These are phyloP conservation scores for Stevia rebaudiana DNA, from an alignment of 140 eudicot genomes.

Conservation along the genomic window DNA sequence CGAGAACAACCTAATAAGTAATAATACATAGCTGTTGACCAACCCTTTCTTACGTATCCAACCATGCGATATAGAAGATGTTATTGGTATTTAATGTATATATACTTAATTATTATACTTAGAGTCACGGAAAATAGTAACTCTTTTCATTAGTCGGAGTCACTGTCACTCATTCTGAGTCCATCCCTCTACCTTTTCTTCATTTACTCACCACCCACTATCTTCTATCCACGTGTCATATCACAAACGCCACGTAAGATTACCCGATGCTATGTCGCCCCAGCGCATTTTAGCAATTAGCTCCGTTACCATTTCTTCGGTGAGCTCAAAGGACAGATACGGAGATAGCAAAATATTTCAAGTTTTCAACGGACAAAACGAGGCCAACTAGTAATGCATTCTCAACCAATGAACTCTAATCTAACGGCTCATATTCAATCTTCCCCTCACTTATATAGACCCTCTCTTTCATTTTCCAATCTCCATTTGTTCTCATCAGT, in stretches of 20 bases:
- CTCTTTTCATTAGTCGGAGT: too few species aligned
- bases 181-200: background rate
- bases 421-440: constrained; percentile 26
- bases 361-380: constrained; percentile 41
- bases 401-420: constrained; percentile 23
- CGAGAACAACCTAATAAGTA: too few species aligned
- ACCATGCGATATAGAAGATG: too few species aligned
- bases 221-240: constrained; percentile 21
- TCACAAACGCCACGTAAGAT: constrained; percentile 12
- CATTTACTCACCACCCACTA: background rate
- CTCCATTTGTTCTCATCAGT: too few species aligned
- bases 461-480: too few species aligned
- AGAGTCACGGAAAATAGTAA: too few species aligned
- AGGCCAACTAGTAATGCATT: constrained; percentile 21
- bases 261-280: background rate
- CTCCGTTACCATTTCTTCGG: background rate
- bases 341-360: constrained; percentile 23
- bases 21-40: too few species aligned
- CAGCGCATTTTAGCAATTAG: constrained; percentile 6
- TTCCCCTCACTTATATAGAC: too few species aligned
- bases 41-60: too few species aligned
- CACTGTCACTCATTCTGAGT: too few species aligned
- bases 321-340: constrained; percentile 28
- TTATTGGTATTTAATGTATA: too few species aligned
- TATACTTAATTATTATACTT: too few species aligned